Evolutionary conservation across 306 rosid genomes (phyloP).

Genomic region (Psophocarpus tetragonolobus): DNA sequence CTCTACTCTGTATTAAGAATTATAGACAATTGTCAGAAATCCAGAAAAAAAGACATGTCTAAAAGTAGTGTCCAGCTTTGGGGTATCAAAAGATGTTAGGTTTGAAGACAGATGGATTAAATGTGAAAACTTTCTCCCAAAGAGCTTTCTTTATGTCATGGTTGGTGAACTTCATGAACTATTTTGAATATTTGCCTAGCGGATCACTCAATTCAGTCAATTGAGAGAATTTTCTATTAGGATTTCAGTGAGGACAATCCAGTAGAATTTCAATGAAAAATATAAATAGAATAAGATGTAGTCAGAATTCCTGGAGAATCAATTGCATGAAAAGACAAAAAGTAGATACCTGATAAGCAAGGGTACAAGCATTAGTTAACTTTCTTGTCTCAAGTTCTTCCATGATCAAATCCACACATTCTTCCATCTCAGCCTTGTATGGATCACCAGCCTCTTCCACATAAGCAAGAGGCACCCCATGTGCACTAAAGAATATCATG

Average conservation of each 20-base stretch:
- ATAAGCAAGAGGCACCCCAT: constrained; percentile 89
- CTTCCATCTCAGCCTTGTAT: constrained; percentile 94
- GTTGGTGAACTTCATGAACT: neutral
- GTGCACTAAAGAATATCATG: constrained; percentile 85
- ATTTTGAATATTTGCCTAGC: neutral
- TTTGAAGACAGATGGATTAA: neutral
- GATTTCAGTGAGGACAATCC: neutral
- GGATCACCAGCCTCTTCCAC: constrained; percentile 97
- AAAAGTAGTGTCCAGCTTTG: neutral
- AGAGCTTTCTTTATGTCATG: neutral
- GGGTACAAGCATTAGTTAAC: constrained; percentile 63
- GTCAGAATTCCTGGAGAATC: neutral
- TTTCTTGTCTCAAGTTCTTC: constrained; percentile 78
- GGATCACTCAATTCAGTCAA: neutral
- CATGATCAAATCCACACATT: constrained; percentile 84
- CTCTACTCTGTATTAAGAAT: constrained; percentile 71
- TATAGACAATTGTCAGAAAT: constrained; percentile 20
- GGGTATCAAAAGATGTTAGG: neutral
- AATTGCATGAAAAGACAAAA: neutral
- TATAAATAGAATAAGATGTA: neutral
- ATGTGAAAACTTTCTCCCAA: neutral
- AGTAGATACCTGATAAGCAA: constrained; percentile 76
- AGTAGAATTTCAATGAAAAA: neutral
- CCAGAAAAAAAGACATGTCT: neutral
- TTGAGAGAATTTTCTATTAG: neutral